phyloP scores from a whole-genome alignment of 148 eudicot genomes.

The Silene latifolia region DNA sequence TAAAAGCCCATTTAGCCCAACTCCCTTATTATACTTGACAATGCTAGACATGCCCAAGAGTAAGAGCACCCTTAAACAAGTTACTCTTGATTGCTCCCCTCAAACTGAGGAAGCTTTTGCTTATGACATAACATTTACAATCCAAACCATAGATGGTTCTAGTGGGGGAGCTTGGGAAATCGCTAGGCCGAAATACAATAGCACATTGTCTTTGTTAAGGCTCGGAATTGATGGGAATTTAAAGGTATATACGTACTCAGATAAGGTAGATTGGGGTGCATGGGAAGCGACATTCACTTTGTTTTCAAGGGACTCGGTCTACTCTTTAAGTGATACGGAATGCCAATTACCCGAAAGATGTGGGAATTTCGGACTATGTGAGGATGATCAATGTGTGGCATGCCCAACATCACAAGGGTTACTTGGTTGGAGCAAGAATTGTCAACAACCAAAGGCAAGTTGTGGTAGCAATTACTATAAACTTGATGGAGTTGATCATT shows the following conservation, averaged over 20 bases:
- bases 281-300: slow-evolving; percentile 52
- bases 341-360: slow-evolving; percentile 52
- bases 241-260: slow-evolving; percentile 34
- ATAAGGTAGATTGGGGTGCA: slow-evolving; percentile 30
- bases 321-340: slow-evolving; percentile 27
- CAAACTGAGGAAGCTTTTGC: slow-evolving; percentile 18
- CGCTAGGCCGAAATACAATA: slow-evolving; percentile 39
- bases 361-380: slow-evolving; percentile 54
- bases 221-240: slow-evolving; percentile 48
- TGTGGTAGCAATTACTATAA: slow-evolving; percentile 40
- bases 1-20: slow-evolving; percentile 27
- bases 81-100: slow-evolving; percentile 26
- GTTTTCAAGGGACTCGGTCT: slow-evolving; percentile 19
- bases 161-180: slow-evolving; percentile 13
- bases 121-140: slow-evolving; percentile 25
- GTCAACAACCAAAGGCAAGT: slow-evolving; percentile 30
- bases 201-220: slow-evolving; percentile 42
- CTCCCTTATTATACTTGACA: slow-evolving; percentile 21
- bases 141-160: slow-evolving; percentile 21
- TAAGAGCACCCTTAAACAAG: slow-evolving; percentile 15
- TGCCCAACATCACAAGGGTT: slow-evolving; percentile 52
- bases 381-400: slow-evolving; percentile 56
- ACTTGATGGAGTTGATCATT: slow-evolving; percentile 54
- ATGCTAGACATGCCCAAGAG: slow-evolving; percentile 5
- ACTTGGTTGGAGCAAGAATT: slow-evolving; percentile 53